Base-by-base conservation (phyloP, 495 filamentous ascomycete species). In the Acidomyces sp. region DNA sequence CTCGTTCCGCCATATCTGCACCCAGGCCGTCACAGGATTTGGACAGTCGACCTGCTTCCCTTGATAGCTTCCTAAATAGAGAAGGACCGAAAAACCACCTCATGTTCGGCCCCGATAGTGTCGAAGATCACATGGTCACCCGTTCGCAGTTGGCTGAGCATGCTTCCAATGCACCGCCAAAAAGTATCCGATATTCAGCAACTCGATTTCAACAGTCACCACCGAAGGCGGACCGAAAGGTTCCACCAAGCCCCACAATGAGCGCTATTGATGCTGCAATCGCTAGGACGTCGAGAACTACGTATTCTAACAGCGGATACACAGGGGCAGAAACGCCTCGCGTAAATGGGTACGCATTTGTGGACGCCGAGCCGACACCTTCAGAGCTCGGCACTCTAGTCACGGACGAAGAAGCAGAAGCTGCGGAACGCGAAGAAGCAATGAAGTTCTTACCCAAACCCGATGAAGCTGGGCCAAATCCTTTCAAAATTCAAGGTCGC, bases 281-380 rank as follows among this genome's bases (percentile, higher is more conserved):
- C 50, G 75, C 80, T 2, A 85, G 90, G 10, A 74, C 70, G 0
- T 72, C 77, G 3, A 70, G 75, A 12, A 62, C 66, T 3, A 70
- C 68, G 2, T 71, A 74, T n/a, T 72, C 75, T 0, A 81, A 93
- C 51, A 68, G 72, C 6, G 76, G 70, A 3, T 73, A 73, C 21
- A 61, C 61, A 2, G 77, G 74, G n/a, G 65, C 62, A 2, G 72
- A 90, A 55, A 95, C 90, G 0, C 90, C 90, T 0, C 70, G 85
- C 2, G 83, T 96, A 0, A 84, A 85, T 40, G 90, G 90, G 16
- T 97, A 94, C 53, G 75, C 82, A 2, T 96, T 95, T 58, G 90
- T 97, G 29, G 86, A 93, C 48, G 70, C 74, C 24, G 81, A 92
- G 21, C 49, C 53, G 7, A 58, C 59, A 27, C 42, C 45, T 1